phyloP scores from a whole-genome alignment of 129 eudicot genomes.

The Helichrysum umbraculigerum region DNA sequence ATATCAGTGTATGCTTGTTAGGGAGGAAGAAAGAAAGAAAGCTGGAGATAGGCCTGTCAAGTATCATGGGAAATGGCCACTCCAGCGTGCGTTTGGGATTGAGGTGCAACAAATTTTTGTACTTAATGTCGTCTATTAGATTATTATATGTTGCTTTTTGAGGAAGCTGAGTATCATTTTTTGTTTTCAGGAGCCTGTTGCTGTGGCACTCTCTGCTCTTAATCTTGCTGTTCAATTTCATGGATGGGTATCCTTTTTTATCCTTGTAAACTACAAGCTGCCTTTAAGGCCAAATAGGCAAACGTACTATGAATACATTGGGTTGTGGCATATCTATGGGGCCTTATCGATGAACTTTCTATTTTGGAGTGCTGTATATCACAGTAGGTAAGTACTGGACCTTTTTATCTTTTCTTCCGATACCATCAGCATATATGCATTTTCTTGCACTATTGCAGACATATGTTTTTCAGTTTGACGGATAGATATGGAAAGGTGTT shows the following conservation, averaged over 20 bases:
- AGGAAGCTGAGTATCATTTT: conserved; percentile 1
- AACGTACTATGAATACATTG: conserved; percentile 77
- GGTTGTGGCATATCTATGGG: conserved; percentile 89
- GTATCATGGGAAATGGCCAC: conserved; percentile 98
- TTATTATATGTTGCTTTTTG: conserved; percentile 16
- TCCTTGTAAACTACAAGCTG: conserved; percentile 85
- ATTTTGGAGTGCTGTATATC: conserved; percentile 94
- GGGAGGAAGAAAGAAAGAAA: conserved; percentile 74
- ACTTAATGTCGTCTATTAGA: conserved; percentile 11
- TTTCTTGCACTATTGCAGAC: neutral
- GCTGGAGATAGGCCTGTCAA: conserved; percentile 75
- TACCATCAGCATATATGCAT: neutral
- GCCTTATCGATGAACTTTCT: conserved; percentile 79
- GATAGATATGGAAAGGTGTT: conserved; percentile 10
- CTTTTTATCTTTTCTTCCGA: neutral
- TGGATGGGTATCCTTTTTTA: conserved; percentile 96
- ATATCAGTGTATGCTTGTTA: conserved; percentile 84
- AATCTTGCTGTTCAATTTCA: conserved; percentile 94
- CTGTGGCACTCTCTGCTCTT: conserved; percentile 85
- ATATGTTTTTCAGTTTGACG: neutral
- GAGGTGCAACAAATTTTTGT: conserved; percentile 72
- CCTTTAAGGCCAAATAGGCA: conserved; percentile 66
- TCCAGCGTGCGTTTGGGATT: conserved; percentile 80
- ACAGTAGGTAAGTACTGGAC: conserved; percentile 66
- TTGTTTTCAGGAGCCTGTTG: conserved; percentile 82